phyloP scores from a whole-genome alignment of 768 basidiomycete species.

The Hericium rajendrae region DNA sequence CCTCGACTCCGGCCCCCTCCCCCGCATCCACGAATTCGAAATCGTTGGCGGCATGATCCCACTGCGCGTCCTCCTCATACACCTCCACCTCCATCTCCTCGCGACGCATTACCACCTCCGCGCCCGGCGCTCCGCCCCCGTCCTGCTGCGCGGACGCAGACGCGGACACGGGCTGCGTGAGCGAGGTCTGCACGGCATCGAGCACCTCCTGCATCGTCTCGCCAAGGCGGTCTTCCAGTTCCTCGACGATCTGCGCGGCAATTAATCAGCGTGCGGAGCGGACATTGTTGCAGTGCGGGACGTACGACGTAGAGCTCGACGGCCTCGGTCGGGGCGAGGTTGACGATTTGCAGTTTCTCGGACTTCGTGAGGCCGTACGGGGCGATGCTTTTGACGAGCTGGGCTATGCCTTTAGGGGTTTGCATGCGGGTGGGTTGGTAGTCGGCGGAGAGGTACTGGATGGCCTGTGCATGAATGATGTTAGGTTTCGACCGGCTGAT shows the following conservation, averaged over 20 bases:
- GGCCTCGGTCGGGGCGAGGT: constrained; percentile 69
- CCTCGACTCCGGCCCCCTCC: constrained; percentile 15
- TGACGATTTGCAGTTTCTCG: constrained; percentile 89
- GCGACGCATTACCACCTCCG: background rate
- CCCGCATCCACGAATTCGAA: constrained; percentile 12
- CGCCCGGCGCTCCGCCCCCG: background rate
- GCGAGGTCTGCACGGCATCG: constrained; percentile 38
- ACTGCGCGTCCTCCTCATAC: constrained; percentile 3
- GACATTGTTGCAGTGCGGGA: constrained; percentile 9
- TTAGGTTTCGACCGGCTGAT: too few species aligned
- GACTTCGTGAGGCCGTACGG: constrained; percentile 74
- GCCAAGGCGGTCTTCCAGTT: constrained; percentile 75
- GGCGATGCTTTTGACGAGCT: constrained; percentile 58
- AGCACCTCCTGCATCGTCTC: constrained; percentile 51
- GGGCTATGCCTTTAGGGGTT: constrained; percentile 50
- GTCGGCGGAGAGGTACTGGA: constrained; percentile 71
- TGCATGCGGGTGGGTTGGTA: constrained; percentile 63
- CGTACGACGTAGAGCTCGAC: constrained; percentile 88
- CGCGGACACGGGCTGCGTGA: constrained; percentile 13
- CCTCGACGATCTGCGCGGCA: constrained; percentile 73
- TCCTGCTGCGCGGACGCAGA: background rate
- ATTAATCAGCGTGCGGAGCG: background rate
- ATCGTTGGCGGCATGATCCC: constrained; percentile 6
- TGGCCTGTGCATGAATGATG: constrained; percentile 53
- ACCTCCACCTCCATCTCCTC: background rate